Percentiles rank a stretch among this genome's conserved stretches.
These are phyloP conservation scores for Chloromonas sp. DNA, from an alignment of 163 green algal species.

Conservation along the genomic window DNA sequence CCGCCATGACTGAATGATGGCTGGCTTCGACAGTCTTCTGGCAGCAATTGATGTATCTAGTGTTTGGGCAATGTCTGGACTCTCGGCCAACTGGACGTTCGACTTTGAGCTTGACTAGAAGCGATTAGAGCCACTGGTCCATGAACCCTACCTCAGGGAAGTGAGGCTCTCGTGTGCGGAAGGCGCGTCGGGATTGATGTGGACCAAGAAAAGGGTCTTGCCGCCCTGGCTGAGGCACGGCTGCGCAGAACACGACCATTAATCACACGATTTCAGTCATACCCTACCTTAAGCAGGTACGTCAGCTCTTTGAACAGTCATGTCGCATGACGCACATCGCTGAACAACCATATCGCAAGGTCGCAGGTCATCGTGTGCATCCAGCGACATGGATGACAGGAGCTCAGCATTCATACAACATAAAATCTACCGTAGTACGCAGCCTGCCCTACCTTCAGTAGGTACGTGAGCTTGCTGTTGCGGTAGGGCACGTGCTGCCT, in stretches of 20 bases:
- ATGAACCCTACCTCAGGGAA: conserved; percentile 58
- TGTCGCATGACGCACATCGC: not conserved
- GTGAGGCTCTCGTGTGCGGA: conserved; percentile 71
- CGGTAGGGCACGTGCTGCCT: conserved; percentile 63
- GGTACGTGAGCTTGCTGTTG: conserved; percentile 69
- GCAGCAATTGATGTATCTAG: too few species aligned
- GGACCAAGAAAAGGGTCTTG: conserved; percentile 59
- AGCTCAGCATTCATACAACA: not conserved
- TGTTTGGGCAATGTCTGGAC: too few species aligned
- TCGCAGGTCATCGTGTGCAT: conserved; percentile 26
- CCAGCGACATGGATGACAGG: conserved; percentile 64
- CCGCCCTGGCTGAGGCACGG: conserved; percentile 41
- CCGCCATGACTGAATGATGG: too few species aligned
- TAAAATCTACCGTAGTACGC: too few species aligned
- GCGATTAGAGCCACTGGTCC: too few species aligned
- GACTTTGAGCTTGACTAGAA: too few species aligned
- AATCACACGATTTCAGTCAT: not conserved
- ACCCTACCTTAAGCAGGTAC: conserved; percentile 12
- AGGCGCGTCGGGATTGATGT: conserved; percentile 10
- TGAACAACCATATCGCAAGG: not conserved
- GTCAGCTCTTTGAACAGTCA: conserved; percentile 3
- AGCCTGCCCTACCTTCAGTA: conserved; percentile 56
- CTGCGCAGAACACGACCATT: conserved; percentile 8
- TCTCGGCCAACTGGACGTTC: too few species aligned
- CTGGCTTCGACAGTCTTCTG: too few species aligned